A percentile compares a stretch with the other conserved stretches of the same genome.
Evolutionary conservation across 2,329 filamentous ascomycete genomes (phyloP).

Genomic region (Chalara sp.): DNA sequence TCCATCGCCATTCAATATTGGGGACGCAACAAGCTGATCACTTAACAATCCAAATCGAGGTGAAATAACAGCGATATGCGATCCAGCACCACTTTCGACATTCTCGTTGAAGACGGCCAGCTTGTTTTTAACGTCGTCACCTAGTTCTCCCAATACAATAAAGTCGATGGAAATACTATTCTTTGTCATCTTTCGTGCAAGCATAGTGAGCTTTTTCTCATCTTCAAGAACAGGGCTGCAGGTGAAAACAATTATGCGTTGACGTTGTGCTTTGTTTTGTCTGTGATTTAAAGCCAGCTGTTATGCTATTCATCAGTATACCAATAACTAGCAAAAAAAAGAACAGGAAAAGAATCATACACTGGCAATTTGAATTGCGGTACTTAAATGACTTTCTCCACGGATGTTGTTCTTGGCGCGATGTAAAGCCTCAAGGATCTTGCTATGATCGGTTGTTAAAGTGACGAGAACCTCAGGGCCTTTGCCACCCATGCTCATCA

Average conservation of each 20-base stretch:
- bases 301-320: slow-evolving; percentile 5
- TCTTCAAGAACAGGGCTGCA: slow-evolving; percentile 89
- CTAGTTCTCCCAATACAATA: slow-evolving; percentile 87
- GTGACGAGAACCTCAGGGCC: slow-evolving; percentile 95
- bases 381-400: slow-evolving; percentile 81
- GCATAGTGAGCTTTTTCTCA: slow-evolving; percentile 78
- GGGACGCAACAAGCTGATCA: slow-evolving; percentile 82
- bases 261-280: slow-evolving; percentile 93
- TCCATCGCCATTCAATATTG: slow-evolving; percentile 81
- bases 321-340: slow-evolving; percentile 15
- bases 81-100: slow-evolving; percentile 87
- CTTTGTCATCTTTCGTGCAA: slow-evolving; percentile 99
- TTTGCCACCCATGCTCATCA: slow-evolving; percentile 98
- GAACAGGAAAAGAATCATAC: slow-evolving; percentile 44
- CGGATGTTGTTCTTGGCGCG: slow-evolving; percentile 86
- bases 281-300: slow-evolving; percentile 95
- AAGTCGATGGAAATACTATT: slow-evolving; percentile 91
- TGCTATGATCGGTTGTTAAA: slow-evolving; percentile 91
- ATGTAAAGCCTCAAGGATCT: slow-evolving; percentile 87
- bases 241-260: slow-evolving; percentile 94
- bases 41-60: slow-evolving; percentile 91
- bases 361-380: slow-evolving; percentile 88
- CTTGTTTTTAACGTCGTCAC: slow-evolving; percentile 87
- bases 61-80: slow-evolving; percentile 82
- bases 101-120: slow-evolving; percentile 88